Conservation (phyloP, 2,329 filamentous ascomycete genomes). For the Ustilaginoidea virens region DNA sequence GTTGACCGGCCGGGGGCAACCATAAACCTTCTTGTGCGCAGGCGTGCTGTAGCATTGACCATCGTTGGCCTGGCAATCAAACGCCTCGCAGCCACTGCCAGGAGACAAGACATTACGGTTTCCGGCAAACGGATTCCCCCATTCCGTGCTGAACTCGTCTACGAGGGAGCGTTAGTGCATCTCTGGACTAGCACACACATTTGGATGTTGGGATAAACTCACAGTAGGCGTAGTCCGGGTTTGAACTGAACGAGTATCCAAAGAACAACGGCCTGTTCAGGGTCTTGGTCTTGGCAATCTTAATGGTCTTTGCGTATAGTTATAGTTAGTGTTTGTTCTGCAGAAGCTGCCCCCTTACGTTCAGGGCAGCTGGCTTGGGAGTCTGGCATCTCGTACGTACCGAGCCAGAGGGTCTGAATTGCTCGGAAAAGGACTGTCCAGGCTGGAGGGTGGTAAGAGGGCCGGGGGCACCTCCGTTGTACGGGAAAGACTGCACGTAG, state of each 20-base stretch:
- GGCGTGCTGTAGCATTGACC: slow-evolving; percentile 24
- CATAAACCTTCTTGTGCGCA: slow-evolving; percentile 20
- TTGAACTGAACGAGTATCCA: slow-evolving; percentile 22
- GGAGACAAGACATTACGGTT: slow-evolving; percentile 21
- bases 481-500: slow-evolving; percentile 23
- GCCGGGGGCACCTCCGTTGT: slow-evolving; percentile 15
- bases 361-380: neutral
- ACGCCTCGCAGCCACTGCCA: slow-evolving; percentile 20
- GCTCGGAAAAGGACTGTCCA: slow-evolving; percentile 20
- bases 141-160: slow-evolving; percentile 25
- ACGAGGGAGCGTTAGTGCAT: neutral
- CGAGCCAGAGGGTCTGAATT: slow-evolving; percentile 19
- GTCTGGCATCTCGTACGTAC: no score
- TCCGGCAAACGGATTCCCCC: slow-evolving; percentile 24
- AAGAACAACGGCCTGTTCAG: slow-evolving; percentile 23
- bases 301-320: slow-evolving; percentile 18
- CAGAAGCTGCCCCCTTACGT: no score
- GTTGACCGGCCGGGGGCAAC: slow-evolving; percentile 24
- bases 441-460: slow-evolving; percentile 16
- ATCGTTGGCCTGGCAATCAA: slow-evolving; percentile 21
- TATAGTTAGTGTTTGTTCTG: neutral
- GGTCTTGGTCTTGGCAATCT: slow-evolving; percentile 22
- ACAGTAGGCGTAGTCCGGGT: slow-evolving; percentile 24
- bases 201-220: slow-evolving; percentile 7
- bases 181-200: neutral